phyloP scores from a whole-genome alignment of 148 eudicot species.

The Diospyros kaki region DNA sequence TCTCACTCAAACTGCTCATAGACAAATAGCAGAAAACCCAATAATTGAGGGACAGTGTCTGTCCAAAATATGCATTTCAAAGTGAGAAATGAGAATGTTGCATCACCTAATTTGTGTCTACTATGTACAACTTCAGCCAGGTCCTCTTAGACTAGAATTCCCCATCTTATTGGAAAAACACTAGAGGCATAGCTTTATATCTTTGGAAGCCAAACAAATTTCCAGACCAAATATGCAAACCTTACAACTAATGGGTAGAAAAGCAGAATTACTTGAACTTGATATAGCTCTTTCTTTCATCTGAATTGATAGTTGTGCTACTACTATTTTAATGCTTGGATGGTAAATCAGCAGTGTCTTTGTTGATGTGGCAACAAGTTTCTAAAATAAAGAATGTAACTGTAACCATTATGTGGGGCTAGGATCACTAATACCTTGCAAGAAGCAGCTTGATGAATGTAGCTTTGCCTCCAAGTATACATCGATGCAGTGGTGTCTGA shows the following conservation, averaged over 20 bases:
- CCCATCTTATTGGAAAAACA: neutral
- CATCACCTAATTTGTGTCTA: too few relatives aligned
- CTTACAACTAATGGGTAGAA: neutral
- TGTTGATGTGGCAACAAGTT: neutral
- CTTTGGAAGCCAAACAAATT: neutral
- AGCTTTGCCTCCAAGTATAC: conserved; percentile 64
- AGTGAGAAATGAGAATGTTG: neutral
- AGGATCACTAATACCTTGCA: conserved; percentile 44
- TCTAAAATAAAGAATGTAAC: neutral
- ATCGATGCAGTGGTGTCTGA: conserved; percentile 79
- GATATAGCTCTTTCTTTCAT: neutral
- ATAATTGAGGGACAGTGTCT: neutral
- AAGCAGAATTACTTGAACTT: neutral
- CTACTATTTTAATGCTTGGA: neutral
- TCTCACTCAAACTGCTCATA: neutral
- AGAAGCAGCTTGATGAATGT: conserved; percentile 71
- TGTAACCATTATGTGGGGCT: conserved; percentile 2
- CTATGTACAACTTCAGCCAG: neutral
- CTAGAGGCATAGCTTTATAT: neutral
- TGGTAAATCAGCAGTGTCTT: neutral
- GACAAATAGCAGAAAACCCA: neutral
- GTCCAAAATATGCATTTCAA: neutral
- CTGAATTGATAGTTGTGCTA: neutral
- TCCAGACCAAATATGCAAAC: neutral
- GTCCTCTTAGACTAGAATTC: neutral